A percentile compares a stretch with the other conserved stretches of the same genome.
phyloP scores from a whole-genome alignment of 805 yeast species.

The Millerago galiae region DNA sequence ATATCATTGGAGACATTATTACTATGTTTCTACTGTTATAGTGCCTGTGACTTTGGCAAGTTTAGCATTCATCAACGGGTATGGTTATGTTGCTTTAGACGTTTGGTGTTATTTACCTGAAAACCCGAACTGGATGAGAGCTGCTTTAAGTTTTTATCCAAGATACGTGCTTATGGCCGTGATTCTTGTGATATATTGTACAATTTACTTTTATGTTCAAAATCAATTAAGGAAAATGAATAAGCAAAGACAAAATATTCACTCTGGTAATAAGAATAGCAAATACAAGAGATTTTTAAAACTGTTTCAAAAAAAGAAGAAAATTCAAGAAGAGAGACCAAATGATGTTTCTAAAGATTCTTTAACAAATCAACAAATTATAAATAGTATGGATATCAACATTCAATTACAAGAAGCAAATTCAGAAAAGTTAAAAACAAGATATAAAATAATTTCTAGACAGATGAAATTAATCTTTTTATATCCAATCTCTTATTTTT shows the following conservation, averaged over 20 bases:
- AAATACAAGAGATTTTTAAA: slow-evolving; percentile 1
- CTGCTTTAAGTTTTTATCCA: slow-evolving; percentile 77
- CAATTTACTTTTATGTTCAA: slow-evolving; percentile 68
- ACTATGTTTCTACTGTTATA: slow-evolving; percentile 52
- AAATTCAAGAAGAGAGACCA: background rate
- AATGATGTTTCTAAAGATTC: background rate
- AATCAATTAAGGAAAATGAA: slow-evolving; percentile 33
- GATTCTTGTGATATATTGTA: slow-evolving; percentile 58
- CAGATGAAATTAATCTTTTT: slow-evolving; percentile 77
- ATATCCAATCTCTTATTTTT: slow-evolving; percentile 76
- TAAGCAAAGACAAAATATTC: slow-evolving; percentile 3
- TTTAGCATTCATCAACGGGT: slow-evolving; percentile 54
- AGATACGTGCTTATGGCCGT: slow-evolving; percentile 59
- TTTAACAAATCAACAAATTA: slow-evolving; percentile 2
- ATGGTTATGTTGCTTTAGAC: slow-evolving; percentile 56
- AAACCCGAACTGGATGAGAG: slow-evolving; percentile 63
- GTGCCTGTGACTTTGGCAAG: slow-evolving; percentile 66
- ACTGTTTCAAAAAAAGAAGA: background rate
- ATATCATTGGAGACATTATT: slow-evolving; percentile 46
- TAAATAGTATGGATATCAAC: slow-evolving; percentile 12
- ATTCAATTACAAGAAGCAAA: slow-evolving; percentile 23
- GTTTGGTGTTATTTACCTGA: slow-evolving; percentile 80
- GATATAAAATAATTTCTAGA: slow-evolving; percentile 62
- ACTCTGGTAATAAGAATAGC: slow-evolving; percentile 4
- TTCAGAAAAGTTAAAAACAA: slow-evolving; percentile 41